Evolutionary conservation across 2,329 filamentous ascomycete genomes (phyloP), one percentile per base, ranked within the genome.

Genomic region (Aspergillus sergii): DNA sequence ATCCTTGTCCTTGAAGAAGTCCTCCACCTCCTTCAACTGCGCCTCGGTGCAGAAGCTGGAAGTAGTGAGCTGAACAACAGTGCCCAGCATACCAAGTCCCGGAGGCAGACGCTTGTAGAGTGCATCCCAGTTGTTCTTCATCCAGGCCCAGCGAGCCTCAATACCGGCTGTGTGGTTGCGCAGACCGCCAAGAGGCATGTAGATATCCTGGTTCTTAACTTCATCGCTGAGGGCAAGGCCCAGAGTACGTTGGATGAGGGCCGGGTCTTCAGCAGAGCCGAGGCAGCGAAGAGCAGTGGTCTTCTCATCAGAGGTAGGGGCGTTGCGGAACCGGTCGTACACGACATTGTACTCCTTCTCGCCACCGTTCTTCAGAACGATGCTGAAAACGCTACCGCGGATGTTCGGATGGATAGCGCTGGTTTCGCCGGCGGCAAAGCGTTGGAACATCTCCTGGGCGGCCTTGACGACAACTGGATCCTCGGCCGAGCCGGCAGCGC

Each of bases 161-260:
- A 96, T 91, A 69, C 94, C 94, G 50, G 89, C 88, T 9, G 88
- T 82, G 75, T 96, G 92, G 59, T 86, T 87, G 63, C 94, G 88
- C 32, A 98, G 86, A 9, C 91, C 91, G 39, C 88, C 87, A 45
- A 95, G 86, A 1, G 94, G 94, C 75, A 97, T 88, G 81, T 97
- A 97, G 68, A 97, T 89, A 77, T 98, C 94, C 78, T 97, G 94
- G 68, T 91, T 93, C 83, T 96, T 96, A 79, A 97, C 91, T 69
- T 96, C 90, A 65, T 89, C 88, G 76, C 88, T 88, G 62, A 94
- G 85, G 36, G 93, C 85, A 66, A 97, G 83, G 34, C 83, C 86
- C 16, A 98, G 85, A 3, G 93, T 94, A 65, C 88, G 88, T 82
- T 95, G 83, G 76, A 97, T 94, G 56, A 97, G 86, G 68, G 90